Base-by-base conservation (phyloP, 352 stramenopile genomes). In the Pythium phragmiticola region DNA sequence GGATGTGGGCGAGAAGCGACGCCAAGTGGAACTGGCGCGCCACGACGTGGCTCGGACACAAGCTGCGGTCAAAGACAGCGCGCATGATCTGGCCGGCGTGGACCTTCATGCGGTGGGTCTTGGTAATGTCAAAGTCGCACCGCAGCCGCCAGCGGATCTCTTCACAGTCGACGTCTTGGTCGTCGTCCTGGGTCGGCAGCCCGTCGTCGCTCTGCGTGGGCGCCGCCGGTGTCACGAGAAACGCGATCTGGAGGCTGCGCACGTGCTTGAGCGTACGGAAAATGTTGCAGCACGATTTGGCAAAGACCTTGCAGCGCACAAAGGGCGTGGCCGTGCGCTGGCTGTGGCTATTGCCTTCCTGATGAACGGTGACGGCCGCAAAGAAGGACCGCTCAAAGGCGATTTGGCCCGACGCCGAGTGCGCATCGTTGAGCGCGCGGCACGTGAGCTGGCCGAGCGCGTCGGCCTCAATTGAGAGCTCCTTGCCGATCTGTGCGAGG, bases 61-160 rank as follows among this genome's bases (percentile, higher is more conserved):
- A 37, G 34, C 68, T 61, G 37, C 75, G 78, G 70, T 95, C 81
- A 59, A 95, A 92, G 50, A 93, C 74, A 19, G 84, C 78, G 54
- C 84, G 81, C 83, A 95, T 84, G 59, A 89, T 78, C 66, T 91
- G 78, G 51, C 77, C 85, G n/a, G 73, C 56, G 60, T 88, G 82
- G 39, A 92, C 82, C 54, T 91, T 89, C 74, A 93, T 92, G 59
- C 80, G 73, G 63, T 95, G 84, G 21, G 83, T 92, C 76, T 95
- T 95, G 34, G 84, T 91, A 70, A 95, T 88, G 58, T 89, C 81
- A n/a, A 88, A 89, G 70, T 93, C 87, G 68, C 87, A 95, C 43
- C 70, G 65, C 56, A 95, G 68, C 0, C 69, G 69, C 82, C 85
- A 95, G 49, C 68, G 70, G 50, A 95, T 66, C 68, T 90, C 78